Percentiles rank a stretch among this genome's conserved stretches.
Evolutionary conservation across 2,329 filamentous ascomycete genomes (phyloP).

Genomic region (Colletotrichum musicola): DNA sequence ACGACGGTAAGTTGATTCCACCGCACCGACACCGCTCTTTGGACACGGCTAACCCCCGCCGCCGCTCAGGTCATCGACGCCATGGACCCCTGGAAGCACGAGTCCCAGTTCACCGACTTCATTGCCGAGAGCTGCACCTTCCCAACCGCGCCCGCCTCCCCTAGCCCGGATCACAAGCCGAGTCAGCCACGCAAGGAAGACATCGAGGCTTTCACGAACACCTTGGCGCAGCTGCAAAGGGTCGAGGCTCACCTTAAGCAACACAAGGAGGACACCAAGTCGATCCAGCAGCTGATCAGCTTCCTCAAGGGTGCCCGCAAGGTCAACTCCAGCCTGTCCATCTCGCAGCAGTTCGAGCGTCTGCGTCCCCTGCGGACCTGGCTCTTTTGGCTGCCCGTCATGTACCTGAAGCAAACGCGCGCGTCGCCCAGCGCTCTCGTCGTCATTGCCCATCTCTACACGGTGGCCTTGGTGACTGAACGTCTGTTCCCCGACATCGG

Average conservation of each 20-base stretch:
- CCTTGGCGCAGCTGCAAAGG: conserved; percentile 75
- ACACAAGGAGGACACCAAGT: conserved; percentile 76
- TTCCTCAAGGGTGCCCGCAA: conserved; percentile 81
- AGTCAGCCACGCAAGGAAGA: conserved; percentile 77
- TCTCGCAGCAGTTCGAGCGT: conserved; percentile 89
- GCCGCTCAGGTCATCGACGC: conserved; percentile 77
- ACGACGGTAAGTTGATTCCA: conserved; percentile 75
- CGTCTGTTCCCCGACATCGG: conserved; percentile 93
- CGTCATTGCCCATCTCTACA: conserved; percentile 92
- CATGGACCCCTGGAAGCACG: conserved; percentile 92
- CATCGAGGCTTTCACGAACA: conserved; percentile 74
- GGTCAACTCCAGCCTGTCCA: conserved; percentile 76
- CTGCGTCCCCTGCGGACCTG: conserved; percentile 90
- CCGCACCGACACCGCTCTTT: not conserved
- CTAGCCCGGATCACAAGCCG: conserved; percentile 70
- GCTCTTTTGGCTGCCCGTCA: conserved; percentile 95
- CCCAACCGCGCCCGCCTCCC: conserved; percentile 74
- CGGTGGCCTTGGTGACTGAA: conserved; percentile 87
- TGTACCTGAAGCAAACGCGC: conserved; percentile 81
- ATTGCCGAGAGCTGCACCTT: conserved; percentile 84
- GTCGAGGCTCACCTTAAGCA: conserved; percentile 77
- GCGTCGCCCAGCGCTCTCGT: conserved; percentile 83
- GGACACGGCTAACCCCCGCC: conserved; percentile 5
- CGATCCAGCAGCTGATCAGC: conserved; percentile 76
- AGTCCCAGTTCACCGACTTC: conserved; percentile 87